Evolutionary conservation across 2,329 filamentous ascomycete species (phyloP).

Genomic region (Tolypocladium pustulatum): DNA sequence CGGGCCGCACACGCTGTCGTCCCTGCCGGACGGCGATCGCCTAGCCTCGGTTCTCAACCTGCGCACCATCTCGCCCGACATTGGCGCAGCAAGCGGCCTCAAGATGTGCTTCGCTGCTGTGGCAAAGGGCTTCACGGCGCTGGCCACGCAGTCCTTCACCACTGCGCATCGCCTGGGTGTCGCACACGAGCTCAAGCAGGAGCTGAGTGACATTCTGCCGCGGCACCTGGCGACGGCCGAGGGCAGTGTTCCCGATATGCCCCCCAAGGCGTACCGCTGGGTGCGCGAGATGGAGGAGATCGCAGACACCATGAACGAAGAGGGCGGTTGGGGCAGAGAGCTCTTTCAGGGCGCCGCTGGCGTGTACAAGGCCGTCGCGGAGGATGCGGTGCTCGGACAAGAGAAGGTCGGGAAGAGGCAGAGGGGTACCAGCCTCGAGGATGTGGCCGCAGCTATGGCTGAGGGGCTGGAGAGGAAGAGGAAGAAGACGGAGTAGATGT

Average conservation of each 20-base stretch:
- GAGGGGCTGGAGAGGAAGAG: constrained; percentile 37
- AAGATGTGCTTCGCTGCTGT: constrained; percentile 58
- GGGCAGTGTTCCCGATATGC: constrained; percentile 46
- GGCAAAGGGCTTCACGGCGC: constrained; percentile 54
- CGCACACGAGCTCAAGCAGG: constrained; percentile 43
- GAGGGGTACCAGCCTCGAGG: constrained; percentile 45
- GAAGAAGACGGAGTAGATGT: constrained; percentile 18
- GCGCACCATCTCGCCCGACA: constrained; percentile 33
- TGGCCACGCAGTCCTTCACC: constrained; percentile 61
- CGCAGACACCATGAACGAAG: constrained; percentile 50
- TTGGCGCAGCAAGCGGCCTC: constrained; percentile 48
- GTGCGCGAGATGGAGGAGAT: constrained; percentile 72
- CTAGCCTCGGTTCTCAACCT: constrained; percentile 35
- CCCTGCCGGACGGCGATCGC: constrained; percentile 27
- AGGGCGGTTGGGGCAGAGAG: constrained; percentile 48
- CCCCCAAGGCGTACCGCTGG: constrained; percentile 70
- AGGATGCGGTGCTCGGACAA: constrained; percentile 47
- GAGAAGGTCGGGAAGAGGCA: constrained; percentile 47
- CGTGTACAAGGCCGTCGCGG: constrained; percentile 50
- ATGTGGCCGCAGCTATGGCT: constrained; percentile 39
- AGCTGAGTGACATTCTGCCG: constrained; percentile 42
- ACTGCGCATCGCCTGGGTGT: constrained; percentile 57
- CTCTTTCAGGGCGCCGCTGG: constrained; percentile 50
- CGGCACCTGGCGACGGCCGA: constrained; percentile 33
- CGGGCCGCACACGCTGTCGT: constrained; percentile 31